These are phyloP conservation scores for Apiosordaria backusii DNA, from an alignment of 495 filamentous ascomycete genomes.

Conservation along the genomic window DNA sequence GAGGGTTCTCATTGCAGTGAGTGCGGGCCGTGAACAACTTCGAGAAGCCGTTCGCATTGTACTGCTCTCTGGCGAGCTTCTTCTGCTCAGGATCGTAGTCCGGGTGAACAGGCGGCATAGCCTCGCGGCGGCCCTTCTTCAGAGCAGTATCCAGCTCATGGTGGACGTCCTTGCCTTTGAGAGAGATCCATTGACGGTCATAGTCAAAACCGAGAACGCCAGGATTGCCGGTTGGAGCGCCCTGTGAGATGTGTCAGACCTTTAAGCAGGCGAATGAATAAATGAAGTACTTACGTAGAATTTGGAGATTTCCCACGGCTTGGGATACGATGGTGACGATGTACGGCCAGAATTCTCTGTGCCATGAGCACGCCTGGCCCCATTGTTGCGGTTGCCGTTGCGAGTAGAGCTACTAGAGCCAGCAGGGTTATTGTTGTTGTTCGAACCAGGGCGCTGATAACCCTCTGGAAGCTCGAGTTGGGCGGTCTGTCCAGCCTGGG, in stretches of 20 bases:
- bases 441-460: not conserved
- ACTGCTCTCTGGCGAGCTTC: not conserved
- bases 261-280: not conserved
- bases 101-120: not conserved
- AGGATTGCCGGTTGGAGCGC: not conserved
- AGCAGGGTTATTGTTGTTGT: too few species aligned
- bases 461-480: slow-evolving; percentile 3
- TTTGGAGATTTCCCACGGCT: not conserved
- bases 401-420: not conserved
- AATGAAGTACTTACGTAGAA: not conserved
- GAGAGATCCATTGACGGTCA: not conserved
- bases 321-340: not conserved
- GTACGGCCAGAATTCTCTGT: not conserved
- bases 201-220: not conserved
- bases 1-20: not conserved
- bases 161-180: not conserved
- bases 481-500: not conserved
- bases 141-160: not conserved
- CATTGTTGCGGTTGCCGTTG: not conserved
- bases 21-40: not conserved
- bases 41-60: not conserved
- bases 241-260: not conserved
- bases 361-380: not conserved
- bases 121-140: not conserved
- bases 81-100: not conserved